These are phyloP conservation scores for Cucurbita maxima DNA, from an alignment of 306 rosid species.

Conservation along the genomic window DNA sequence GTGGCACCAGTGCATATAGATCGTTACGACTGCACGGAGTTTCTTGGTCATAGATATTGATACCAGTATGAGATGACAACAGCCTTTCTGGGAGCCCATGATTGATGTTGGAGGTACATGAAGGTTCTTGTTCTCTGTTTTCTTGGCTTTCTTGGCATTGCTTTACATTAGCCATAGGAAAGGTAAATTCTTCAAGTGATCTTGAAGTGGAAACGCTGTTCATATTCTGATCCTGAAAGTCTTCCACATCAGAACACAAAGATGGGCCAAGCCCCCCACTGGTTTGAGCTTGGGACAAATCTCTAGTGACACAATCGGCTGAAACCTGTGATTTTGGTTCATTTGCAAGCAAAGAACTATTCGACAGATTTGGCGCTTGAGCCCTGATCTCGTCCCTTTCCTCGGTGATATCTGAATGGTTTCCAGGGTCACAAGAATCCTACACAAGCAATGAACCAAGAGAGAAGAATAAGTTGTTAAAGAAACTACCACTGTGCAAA, in stretches of 20 bases:
- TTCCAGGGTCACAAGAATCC: constrained; percentile 80
- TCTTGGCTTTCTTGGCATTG: constrained; percentile 25
- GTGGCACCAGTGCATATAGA: constrained; percentile 55
- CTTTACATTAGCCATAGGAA: constrained; percentile 22
- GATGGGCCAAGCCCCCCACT: constrained; percentile 22
- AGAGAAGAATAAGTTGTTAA: background rate
- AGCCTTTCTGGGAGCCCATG: constrained; percentile 15
- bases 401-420: constrained; percentile 70
- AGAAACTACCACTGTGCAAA: background rate
- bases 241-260: constrained; percentile 13
- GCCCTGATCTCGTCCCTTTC: constrained; percentile 64
- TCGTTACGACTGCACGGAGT: constrained; percentile 29
- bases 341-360: constrained; percentile 16
- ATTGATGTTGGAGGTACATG: constrained; percentile 17
- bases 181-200: constrained; percentile 30
- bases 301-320: constrained; percentile 17
- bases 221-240: constrained; percentile 13
- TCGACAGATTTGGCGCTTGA: constrained; percentile 22
- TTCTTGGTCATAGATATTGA: constrained; percentile 18
- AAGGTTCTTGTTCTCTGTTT: constrained; percentile 18
- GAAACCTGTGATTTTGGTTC: constrained; percentile 21
- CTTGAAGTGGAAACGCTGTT: constrained; percentile 19
- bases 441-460: constrained; percentile 19
- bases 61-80: constrained; percentile 14
- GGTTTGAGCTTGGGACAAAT: constrained; percentile 18